Evolutionary conservation across 2,329 filamentous ascomycete species (phyloP).

Genomic region (Hypoxylon sp.): DNA sequence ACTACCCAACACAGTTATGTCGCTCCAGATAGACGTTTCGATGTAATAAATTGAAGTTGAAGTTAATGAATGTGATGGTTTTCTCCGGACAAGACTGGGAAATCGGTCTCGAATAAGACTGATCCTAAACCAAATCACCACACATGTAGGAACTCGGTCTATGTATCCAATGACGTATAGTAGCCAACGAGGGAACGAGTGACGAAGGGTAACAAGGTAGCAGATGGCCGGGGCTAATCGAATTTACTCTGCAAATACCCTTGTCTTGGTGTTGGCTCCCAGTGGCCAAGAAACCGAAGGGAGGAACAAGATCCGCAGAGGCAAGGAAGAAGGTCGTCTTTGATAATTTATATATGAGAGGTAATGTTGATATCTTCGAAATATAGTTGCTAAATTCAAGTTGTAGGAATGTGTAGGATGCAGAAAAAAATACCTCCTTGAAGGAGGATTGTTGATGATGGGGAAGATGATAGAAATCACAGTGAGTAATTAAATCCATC

Average conservation of each 20-base stretch:
- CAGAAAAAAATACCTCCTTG: no score
- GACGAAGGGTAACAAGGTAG: constrained; percentile 10
- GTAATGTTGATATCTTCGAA: constrained; percentile 25
- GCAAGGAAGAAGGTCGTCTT: constrained; percentile 4
- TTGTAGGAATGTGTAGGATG: constrained; percentile 16
- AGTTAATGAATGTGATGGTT: constrained; percentile 1
- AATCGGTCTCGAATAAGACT: neutral
- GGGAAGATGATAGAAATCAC: constrained; percentile 20
- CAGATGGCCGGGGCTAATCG: constrained; percentile 16
- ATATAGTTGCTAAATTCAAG: constrained; percentile 6
- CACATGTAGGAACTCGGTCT: neutral
- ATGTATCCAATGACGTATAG: constrained; percentile 20
- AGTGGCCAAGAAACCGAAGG: constrained; percentile 14
- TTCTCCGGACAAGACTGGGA: neutral
- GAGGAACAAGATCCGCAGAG: constrained; percentile 21
- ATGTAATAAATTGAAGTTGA: neutral
- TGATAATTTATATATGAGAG: constrained; percentile 9
- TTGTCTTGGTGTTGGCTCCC: constrained; percentile 19
- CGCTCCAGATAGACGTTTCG: neutral
- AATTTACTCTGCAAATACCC: constrained; percentile 17
- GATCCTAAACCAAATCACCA: neutral
- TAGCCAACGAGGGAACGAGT: constrained; percentile 6
- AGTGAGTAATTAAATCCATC: neutral
- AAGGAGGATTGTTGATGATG: constrained; percentile 23
- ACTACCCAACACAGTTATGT: neutral